Conservation (phyloP, 371 early-diverging fungal genomes). For the Batrachochytrium dendrobatidis region DNA sequence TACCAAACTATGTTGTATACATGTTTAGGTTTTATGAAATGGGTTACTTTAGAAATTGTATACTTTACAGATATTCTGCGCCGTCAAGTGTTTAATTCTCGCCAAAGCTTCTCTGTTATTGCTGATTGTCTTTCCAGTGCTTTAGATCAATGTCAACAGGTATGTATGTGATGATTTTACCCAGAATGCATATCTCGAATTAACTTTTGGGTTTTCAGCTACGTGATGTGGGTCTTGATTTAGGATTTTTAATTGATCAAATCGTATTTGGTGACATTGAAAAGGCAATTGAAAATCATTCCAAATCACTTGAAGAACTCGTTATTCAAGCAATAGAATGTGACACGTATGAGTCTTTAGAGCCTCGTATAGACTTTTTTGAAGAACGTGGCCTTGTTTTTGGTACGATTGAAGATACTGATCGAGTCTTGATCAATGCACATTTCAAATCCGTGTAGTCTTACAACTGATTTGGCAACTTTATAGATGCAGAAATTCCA, state of each 20-base stretch:
- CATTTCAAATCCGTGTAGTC: not conserved
- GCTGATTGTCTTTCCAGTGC: constrained; percentile 77
- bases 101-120: constrained; percentile 71
- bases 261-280: constrained; percentile 58
- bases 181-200: not conserved
- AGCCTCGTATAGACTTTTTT: constrained; percentile 51
- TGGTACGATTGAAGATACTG: too few relatives aligned
- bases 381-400: constrained; percentile 10
- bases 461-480: not conserved
- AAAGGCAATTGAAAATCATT: constrained; percentile 25
- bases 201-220: constrained; percentile 40
- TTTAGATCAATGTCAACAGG: constrained; percentile 62
- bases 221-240: constrained; percentile 68
- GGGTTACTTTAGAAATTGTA: constrained; percentile 82
- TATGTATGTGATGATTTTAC: constrained; percentile 16
- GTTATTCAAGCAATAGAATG: constrained; percentile 58
- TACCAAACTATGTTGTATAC: too few relatives aligned
- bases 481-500: not conserved
- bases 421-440: not conserved
- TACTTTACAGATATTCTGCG: constrained; percentile 78
- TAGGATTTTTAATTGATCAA: constrained; percentile 76
- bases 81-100: constrained; percentile 74
- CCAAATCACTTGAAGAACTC: constrained; percentile 11
- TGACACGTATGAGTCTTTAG: constrained; percentile 54
- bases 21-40: constrained; percentile 72